Base-by-base conservation (phyloP, 1,139 yeast species). In the Yamadazyma jaroonii region DNA sequence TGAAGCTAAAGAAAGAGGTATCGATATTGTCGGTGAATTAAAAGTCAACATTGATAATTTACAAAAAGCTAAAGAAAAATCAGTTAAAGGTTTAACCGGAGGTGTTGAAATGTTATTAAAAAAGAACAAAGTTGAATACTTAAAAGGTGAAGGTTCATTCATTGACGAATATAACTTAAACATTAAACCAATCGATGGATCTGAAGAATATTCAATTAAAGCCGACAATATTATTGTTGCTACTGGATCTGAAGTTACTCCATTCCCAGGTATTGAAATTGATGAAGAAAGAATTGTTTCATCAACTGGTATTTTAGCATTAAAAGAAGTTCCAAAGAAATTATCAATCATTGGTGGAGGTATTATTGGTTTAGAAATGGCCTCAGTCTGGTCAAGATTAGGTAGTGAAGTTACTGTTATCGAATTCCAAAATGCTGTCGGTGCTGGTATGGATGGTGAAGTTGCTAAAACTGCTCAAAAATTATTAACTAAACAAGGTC, bases 331-430 rank as follows among this genome's bases (percentile, higher is more conserved):
- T 47, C 97, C 99, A 64, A 88, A 94, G 77, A 82, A 79, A 62
- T 59, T 94, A 59, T 84, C 95, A 52, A 81, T 94, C 67, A 92
- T 94, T 56, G 99, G 99, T 64, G 99, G 97, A 69, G 98, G 99
- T 76, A 92, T 94, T 69, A 94, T 94, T 62, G 99, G 99, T 59
- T 79, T 94, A 54, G 99, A 94, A 74, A 92, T 94, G 97, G 98
- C 96, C 47, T 89, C 97, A 26, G 98, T 94, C 35, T 94, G 95
- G 84, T 72, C 94, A 42, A 82, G 98, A 69, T 74, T 94, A 55
- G 99, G 99, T 35, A 73, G 96, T 36, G 90, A 92, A 71, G 98
- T 94, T 47, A 90, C 97, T 36, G 84, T 94, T 40, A 70, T 94
- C 47, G 99, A 94, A 74, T 94, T 80, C 79, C 88, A 84, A 67